Evolutionary conservation across 192 early-diverging fungal genomes (phyloP).

Genomic region (Lobosporangium transversale): DNA sequence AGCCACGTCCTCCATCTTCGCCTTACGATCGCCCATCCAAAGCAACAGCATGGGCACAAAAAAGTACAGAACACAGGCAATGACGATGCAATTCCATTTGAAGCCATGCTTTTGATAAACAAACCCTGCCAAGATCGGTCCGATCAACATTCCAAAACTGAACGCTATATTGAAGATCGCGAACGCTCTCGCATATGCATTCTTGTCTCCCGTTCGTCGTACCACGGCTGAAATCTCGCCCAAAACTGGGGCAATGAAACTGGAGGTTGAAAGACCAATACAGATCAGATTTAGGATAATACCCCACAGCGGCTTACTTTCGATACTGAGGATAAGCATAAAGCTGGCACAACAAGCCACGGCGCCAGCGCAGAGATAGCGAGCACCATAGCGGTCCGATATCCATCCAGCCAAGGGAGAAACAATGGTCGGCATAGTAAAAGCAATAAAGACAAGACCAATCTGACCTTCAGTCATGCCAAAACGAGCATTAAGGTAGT

Average conservation of each 20-base stretch:
- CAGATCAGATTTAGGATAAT: constrained; percentile 35
- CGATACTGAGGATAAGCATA: constrained; percentile 52
- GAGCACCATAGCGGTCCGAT: constrained; percentile 63
- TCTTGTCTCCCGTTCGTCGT: constrained; percentile 62
- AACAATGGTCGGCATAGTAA: constrained; percentile 75
- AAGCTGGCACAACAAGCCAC: constrained; percentile 52
- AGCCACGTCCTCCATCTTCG: constrained; percentile 46
- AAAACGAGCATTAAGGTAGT: constrained; percentile 61
- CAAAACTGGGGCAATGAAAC: constrained; percentile 45
- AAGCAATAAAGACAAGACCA: constrained; percentile 75
- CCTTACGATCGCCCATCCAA: constrained; percentile 47
- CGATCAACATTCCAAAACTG: constrained; percentile 78
- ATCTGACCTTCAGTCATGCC: constrained; percentile 54
- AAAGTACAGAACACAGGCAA: constrained; percentile 40
- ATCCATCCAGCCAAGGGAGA: constrained; percentile 68
- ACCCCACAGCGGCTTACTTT: constrained; percentile 44
- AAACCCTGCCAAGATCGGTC: constrained; percentile 71
- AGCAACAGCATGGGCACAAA: constrained; percentile 35
- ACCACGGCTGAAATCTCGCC: constrained; percentile 51
- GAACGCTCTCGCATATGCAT: constrained; percentile 68
- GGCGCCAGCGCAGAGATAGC: constrained; percentile 55
- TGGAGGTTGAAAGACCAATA: constrained; percentile 39
- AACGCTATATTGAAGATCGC: constrained; percentile 83
- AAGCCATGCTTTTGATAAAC: constrained; percentile 41
- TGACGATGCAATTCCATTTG: constrained; percentile 41